phyloP scores from a whole-genome alignment of 164 flowering plant genomes.

The Vitis rotundifolia region DNA sequence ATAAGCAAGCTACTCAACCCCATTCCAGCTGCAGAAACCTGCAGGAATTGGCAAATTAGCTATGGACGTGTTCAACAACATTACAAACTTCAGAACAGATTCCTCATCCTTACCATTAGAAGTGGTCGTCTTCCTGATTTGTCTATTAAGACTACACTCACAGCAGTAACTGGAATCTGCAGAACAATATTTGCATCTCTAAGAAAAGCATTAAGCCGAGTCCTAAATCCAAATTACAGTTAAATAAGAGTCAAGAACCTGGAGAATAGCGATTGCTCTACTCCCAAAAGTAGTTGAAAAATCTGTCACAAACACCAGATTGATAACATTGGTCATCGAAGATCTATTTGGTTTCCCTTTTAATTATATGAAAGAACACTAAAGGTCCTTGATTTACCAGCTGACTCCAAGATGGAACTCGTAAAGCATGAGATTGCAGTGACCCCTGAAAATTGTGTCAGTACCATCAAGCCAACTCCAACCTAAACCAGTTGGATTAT shows the following conservation, averaged over 20 bases:
- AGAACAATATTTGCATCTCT: neutral
- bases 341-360: neutral
- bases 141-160: neutral
- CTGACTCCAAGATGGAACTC: neutral
- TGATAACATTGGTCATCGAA: neutral
- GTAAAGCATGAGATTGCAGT: neutral
- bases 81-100: too few species aligned
- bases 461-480: neutral
- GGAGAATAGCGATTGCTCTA: neutral
- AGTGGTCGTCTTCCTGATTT: slow-evolving; percentile 6
- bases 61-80: too few species aligned
- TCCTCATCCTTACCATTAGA: neutral
- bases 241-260: neutral
- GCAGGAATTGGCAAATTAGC: neutral
- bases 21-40: slow-evolving; percentile 6
- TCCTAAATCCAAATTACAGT: neutral
- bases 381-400: neutral
- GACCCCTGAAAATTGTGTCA: neutral
- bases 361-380: too few species aligned
- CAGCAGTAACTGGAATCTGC: neutral
- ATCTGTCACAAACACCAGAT: neutral
- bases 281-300: neutral
- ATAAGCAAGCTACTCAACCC: neutral
- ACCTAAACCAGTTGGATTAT: neutral
- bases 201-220: neutral